Conservation (phyloP, 2,329 filamentous ascomycete species). For the Neofusicoccum kwambonambiense region DNA sequence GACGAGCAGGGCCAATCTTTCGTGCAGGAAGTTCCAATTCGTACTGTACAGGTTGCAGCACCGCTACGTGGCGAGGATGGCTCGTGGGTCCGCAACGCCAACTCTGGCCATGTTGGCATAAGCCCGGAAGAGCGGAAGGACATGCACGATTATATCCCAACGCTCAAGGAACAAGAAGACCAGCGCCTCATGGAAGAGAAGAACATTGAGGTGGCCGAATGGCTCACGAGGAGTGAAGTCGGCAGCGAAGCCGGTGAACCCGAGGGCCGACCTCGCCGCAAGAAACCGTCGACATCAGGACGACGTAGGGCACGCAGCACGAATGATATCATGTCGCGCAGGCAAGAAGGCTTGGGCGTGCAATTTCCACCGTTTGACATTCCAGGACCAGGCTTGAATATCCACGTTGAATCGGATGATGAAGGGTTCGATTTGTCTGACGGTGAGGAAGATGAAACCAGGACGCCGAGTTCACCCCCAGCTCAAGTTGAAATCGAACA, state of each 20-base stretch:
- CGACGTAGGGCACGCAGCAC: slow-evolving; percentile 48
- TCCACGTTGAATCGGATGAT: slow-evolving; percentile 40
- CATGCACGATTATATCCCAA: slow-evolving; percentile 46
- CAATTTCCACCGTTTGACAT: slow-evolving; percentile 36
- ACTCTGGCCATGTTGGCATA: slow-evolving; percentile 46
- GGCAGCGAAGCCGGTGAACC: slow-evolving; percentile 2
- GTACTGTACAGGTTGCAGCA: background rate
- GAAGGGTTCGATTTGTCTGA: slow-evolving; percentile 31
- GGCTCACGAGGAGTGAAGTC: slow-evolving; percentile 46
- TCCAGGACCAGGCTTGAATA: slow-evolving; percentile 51
- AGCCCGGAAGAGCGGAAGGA: slow-evolving; percentile 46
- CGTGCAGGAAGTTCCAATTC: background rate
- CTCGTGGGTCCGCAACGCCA: slow-evolving; percentile 43
- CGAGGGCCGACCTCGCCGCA: background rate
- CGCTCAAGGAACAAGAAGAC: slow-evolving; percentile 51
- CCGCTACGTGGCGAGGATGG: slow-evolving; percentile 45
- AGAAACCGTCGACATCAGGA: slow-evolving; percentile 32
- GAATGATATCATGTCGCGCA: slow-evolving; percentile 32
- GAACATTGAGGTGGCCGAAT: slow-evolving; percentile 54
- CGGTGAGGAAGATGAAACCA: slow-evolving; percentile 24
- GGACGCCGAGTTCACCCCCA: slow-evolving; percentile 34
- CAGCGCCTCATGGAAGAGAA: slow-evolving; percentile 49
- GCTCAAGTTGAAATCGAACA: slow-evolving; percentile 22
- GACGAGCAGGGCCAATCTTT: slow-evolving; percentile 24
- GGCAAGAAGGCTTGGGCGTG: slow-evolving; percentile 29